Evolutionary conservation across 495 filamentous ascomycete genomes (phyloP), one percentile per base, ranked within the genome.

Genomic region (Hyaloscypha hepaticicola): DNA sequence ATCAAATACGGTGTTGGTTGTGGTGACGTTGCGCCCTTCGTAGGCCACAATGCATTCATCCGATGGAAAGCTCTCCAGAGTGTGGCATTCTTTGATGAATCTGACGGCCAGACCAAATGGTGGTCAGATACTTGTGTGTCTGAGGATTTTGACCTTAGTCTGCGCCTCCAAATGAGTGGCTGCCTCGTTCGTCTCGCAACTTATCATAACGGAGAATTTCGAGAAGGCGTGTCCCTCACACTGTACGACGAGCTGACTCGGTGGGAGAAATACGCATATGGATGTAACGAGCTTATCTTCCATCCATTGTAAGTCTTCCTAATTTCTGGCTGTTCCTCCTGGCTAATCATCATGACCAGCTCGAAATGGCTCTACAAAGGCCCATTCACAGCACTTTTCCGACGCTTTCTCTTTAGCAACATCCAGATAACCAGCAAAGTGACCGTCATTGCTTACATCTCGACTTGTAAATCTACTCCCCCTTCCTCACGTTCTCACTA

Each of bases 211-310:
- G 77, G 83, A 9, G 88, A 83, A 16, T 91, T 89, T 77, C 87
- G 90, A 68, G 88, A 91, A 72, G 88, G 88, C 62, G 88, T 91
- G 51, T 90, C 88, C n/a, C 76, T 91, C 25, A 90, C 88, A 6
- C 87, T 91, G 16, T 91, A 89, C 74, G 88, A 91, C 72, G 88
- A 91, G 73, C 76, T 91, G 14, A 82, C 86, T 5, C 86, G 88
- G 38, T 91, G 88, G 88, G 88, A 91, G 68, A 90, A 90, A 69
- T 90, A 90, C 27, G 25, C 61, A 11, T 64, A 64, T 21, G 61
- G 61, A 29, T 64, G 85, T 67, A 84, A 80, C 70, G 84, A 87
- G 69, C 70, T 87, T 33, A 72, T 87, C 62, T 87, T 87, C 74
- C 74, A 85, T 58, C 84, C 84, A n/a, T n/a, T n/a, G n/a, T n/a